phyloP scores from a whole-genome alignment of 768 basidiomycete genomes.

The Coprinopsis strossmayeri region DNA sequence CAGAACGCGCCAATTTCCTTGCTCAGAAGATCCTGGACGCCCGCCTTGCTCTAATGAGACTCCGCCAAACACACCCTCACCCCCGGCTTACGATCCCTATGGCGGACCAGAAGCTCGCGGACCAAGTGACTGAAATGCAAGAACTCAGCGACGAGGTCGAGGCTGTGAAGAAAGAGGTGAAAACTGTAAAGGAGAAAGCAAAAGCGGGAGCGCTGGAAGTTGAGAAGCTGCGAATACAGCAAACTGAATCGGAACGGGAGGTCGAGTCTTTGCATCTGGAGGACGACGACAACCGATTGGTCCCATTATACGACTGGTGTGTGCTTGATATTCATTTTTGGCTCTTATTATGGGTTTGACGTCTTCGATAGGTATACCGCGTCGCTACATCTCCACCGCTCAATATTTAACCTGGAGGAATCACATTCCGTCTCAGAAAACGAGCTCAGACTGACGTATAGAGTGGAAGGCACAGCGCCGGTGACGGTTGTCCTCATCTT shows the following conservation, averaged over 20 bases:
- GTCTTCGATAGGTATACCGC: slow-evolving; percentile 83
- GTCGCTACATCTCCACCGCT: slow-evolving; percentile 58
- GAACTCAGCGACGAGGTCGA: slow-evolving; percentile 61
- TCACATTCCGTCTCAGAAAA: slow-evolving; percentile 63
- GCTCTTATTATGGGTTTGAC: too few relatives aligned
- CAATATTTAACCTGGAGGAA: slow-evolving; percentile 52
- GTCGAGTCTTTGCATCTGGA: slow-evolving; percentile 51
- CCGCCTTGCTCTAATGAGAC: slow-evolving; percentile 69
- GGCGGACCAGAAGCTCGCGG: slow-evolving; percentile 67
- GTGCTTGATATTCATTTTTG: too few relatives aligned
- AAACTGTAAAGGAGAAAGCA: slow-evolving; percentile 51
- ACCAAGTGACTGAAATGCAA: slow-evolving; percentile 79
- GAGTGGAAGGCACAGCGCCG: slow-evolving; percentile 26
- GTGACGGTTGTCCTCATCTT: slow-evolving; percentile 56
- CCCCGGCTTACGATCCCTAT: slow-evolving; percentile 73
- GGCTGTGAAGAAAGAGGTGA: slow-evolving; percentile 40
- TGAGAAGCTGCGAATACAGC: slow-evolving; percentile 51
- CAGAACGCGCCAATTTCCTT: slow-evolving; percentile 49
- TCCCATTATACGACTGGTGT: slow-evolving; percentile 49
- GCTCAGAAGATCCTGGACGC: slow-evolving; percentile 80
- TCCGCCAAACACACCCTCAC: slow-evolving; percentile 74
- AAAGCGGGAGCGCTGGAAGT: slow-evolving; percentile 50
- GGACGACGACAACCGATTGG: slow-evolving; percentile 58
- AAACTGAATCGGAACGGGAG: slow-evolving; percentile 66
- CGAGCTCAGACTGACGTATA: slow-evolving; percentile 68